phyloP scores from a whole-genome alignment of 1,284 basidiomycete species.

The Ceratobasidium sp. region DNA sequence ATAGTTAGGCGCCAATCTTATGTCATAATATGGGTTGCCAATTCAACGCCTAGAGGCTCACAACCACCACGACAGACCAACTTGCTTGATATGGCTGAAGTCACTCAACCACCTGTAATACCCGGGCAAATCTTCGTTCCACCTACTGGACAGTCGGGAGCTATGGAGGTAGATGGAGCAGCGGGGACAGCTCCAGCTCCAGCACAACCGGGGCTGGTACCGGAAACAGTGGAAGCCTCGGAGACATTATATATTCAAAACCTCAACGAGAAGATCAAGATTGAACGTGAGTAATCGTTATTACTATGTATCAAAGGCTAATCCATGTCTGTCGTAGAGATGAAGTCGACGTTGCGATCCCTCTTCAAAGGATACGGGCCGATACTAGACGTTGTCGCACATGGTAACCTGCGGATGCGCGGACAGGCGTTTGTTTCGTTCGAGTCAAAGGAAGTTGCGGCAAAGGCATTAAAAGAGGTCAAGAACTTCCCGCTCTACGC shows the following conservation, averaged over 20 bases:
- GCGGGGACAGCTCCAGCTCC: background rate
- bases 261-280: slow-evolving; percentile 94
- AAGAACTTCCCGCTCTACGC: slow-evolving; percentile 94
- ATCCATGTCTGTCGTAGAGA: slow-evolving; percentile 56
- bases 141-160: slow-evolving; percentile 5
- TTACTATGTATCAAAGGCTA: slow-evolving; percentile 17
- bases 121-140: slow-evolving; percentile 34
- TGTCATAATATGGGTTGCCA: slow-evolving; percentile 19
- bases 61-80: slow-evolving; percentile 1
- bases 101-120: slow-evolving; percentile 29
- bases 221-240: slow-evolving; percentile 51
- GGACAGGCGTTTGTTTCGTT: slow-evolving; percentile 99
- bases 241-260: slow-evolving; percentile 98
- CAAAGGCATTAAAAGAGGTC: slow-evolving; percentile 90
- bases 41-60: slow-evolving; percentile 3
- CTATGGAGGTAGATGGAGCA: slow-evolving; percentile 30
- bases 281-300: slow-evolving; percentile 74
- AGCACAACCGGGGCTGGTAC: slow-evolving; percentile 2
- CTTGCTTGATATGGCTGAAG: slow-evolving; percentile 18
- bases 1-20: slow-evolving; percentile 13
- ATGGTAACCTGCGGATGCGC: slow-evolving; percentile 93
- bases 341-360: slow-evolving; percentile 86
- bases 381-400: slow-evolving; percentile 90
- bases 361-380: slow-evolving; percentile 94
- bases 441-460: slow-evolving; percentile 76